Evolutionary conservation across 805 yeast genomes (phyloP).

Genomic region (Saccharomycopsis fibuligera): DNA sequence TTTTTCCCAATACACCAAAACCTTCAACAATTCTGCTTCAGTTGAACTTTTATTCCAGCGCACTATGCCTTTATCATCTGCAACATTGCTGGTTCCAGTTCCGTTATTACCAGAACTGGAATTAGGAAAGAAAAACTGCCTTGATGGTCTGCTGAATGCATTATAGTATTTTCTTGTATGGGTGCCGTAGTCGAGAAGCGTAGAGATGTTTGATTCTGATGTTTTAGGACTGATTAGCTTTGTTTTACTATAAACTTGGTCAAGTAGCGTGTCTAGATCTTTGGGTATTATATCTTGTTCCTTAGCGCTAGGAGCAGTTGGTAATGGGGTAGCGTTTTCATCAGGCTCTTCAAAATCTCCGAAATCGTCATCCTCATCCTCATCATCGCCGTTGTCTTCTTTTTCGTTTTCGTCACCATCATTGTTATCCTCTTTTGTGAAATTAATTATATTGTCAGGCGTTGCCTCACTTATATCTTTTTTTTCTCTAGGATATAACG

Average conservation of each 20-base stretch:
- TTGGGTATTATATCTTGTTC: neutral
- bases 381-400: neutral
- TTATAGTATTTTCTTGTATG: conserved; percentile 16
- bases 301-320: neutral
- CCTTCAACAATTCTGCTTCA: conserved; percentile 7
- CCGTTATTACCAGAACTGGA: neutral
- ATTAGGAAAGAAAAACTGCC: conserved; percentile 10
- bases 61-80: neutral
- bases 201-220: neutral
- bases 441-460: neutral
- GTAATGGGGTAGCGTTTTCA: neutral
- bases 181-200: conserved; percentile 13
- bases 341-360: conserved; percentile 15
- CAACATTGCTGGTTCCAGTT: neutral
- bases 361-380: conserved; percentile 11
- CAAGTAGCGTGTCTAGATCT: neutral
- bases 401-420: neutral
- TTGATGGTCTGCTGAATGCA: conserved; percentile 12
- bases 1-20: conserved; percentile 11
- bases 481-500: neutral
- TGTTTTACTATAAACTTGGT: conserved; percentile 1
- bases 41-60: conserved; percentile 17
- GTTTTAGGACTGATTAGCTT: neutral
- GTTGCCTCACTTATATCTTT: neutral
- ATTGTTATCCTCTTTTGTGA: neutral